Conservation (phyloP, 345 rosid genomes). For the Ceriops zippeliana region DNA sequence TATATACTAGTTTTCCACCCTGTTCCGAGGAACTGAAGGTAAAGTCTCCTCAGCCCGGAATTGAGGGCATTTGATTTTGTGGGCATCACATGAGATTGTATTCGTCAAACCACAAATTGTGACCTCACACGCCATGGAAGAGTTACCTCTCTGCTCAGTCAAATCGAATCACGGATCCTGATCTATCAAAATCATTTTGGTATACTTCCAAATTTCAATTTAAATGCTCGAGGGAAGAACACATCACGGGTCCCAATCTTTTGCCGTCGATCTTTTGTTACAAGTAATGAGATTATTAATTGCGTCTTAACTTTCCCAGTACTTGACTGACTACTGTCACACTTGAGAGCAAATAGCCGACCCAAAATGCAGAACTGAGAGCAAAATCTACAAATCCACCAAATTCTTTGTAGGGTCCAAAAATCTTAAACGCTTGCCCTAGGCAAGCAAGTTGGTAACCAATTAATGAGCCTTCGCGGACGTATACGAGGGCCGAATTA, state of each 20-base stretch:
- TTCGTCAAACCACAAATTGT: constrained; percentile 1
- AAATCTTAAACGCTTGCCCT: too few species aligned
- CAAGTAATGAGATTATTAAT: neutral
- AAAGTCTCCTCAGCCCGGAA: too few species aligned
- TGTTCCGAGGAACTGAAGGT: too few species aligned
- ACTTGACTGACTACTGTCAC: neutral
- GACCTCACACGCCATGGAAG: constrained; percentile 1
- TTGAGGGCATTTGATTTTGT: too few species aligned
- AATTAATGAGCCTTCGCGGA: too few species aligned
- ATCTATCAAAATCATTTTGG: neutral
- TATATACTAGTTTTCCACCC: neutral
- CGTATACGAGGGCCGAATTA: too few species aligned
- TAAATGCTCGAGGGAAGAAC: neutral
- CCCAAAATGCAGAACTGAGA: too few species aligned
- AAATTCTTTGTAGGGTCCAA: too few species aligned
- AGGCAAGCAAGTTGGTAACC: too few species aligned
- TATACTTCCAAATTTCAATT: neutral
- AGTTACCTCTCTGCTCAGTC: neutral
- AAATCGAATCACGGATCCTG: too few species aligned
- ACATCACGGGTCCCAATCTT: constrained; percentile 8
- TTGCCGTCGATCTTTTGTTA: constrained; percentile 14
- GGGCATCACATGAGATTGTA: neutral
- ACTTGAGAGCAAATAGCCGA: too few species aligned
- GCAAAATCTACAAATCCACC: too few species aligned
- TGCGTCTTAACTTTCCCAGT: neutral